Percentiles rank a stretch among this genome's conserved stretches.
Conservation (phyloP, 2,329 filamentous ascomycete species). For the Aspergillus pseudoviridinutans region DNA sequence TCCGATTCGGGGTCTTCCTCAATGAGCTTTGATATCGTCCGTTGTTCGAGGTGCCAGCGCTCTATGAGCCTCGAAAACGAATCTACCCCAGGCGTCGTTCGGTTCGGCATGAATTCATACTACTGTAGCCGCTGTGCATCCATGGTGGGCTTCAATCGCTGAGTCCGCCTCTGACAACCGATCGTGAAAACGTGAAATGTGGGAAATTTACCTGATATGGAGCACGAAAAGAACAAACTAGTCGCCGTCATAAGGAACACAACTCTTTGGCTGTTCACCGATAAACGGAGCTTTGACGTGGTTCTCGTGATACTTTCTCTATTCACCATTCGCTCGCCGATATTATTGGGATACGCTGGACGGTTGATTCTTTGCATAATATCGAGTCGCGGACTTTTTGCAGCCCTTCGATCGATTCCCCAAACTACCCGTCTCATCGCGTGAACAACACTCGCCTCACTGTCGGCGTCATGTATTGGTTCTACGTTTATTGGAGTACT, state of each 20-base stretch:
- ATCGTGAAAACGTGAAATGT: neutral
- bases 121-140: constrained; percentile 46
- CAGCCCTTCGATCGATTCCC: neutral
- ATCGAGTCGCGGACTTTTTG: neutral
- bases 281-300: neutral
- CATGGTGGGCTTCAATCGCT: constrained; percentile 42
- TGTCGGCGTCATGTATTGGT: neutral
- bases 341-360: constrained; percentile 6
- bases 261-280: constrained; percentile 1
- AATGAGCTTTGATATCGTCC: constrained; percentile 39
- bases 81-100: constrained; percentile 36
- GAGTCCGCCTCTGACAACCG: constrained; percentile 16
- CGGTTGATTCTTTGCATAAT: constrained; percentile 4
- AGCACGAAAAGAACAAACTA: constrained; percentile 1
- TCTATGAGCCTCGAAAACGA: constrained; percentile 41
- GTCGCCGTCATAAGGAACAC: constrained; percentile 2
- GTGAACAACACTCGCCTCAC: neutral
- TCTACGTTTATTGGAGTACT: neutral
- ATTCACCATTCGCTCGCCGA: constrained; percentile 5
- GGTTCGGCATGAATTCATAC: constrained; percentile 48
- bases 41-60: constrained; percentile 47
- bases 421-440: neutral
- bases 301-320: neutral
- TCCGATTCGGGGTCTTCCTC: constrained; percentile 20
- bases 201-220: neutral